Conservation (phyloP, 2,329 filamentous ascomycete genomes). For the Exophiala calicioides region DNA sequence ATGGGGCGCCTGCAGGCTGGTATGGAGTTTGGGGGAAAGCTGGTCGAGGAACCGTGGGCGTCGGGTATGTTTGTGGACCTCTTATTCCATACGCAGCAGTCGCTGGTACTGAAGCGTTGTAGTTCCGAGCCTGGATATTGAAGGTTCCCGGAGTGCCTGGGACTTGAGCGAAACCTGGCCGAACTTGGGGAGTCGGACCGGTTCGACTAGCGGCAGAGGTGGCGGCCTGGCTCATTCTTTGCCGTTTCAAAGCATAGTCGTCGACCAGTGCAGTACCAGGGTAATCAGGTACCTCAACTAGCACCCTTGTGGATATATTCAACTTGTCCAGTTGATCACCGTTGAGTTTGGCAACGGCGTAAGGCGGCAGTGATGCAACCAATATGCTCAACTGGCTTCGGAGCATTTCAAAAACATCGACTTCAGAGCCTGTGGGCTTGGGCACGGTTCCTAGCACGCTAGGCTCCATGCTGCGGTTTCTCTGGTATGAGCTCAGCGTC, state of each 20-base stretch:
- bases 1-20: conserved; percentile 36
- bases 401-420: conserved; percentile 67
- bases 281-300: conserved; percentile 72
- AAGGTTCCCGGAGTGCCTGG: conserved; percentile 24
- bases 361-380: conserved; percentile 75
- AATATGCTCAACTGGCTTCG: conserved; percentile 74
- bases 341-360: conserved; percentile 81
- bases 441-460: conserved; percentile 46
- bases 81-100: conserved; percentile 37
- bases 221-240: conserved; percentile 40
- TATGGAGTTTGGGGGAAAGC: conserved; percentile 39
- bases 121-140: conserved; percentile 24
- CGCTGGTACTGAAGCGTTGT: conserved; percentile 28
- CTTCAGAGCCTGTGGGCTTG: conserved; percentile 58
- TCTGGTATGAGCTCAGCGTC: conserved; percentile 63
- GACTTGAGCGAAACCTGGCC: conserved; percentile 26
- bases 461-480: conserved; percentile 55
- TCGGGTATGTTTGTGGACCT: conserved; percentile 34
- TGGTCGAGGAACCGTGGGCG: conserved; percentile 39
- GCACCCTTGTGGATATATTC: conserved; percentile 75
- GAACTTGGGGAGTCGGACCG: conserved; percentile 14
- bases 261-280: conserved; percentile 83
- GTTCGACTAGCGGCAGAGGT: conserved; percentile 36
- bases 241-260: conserved; percentile 59
- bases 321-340: conserved; percentile 82